Base-by-base conservation (phyloP, 1,284 basidiomycete genomes). In the Pisolithus thermaeus region DNA sequence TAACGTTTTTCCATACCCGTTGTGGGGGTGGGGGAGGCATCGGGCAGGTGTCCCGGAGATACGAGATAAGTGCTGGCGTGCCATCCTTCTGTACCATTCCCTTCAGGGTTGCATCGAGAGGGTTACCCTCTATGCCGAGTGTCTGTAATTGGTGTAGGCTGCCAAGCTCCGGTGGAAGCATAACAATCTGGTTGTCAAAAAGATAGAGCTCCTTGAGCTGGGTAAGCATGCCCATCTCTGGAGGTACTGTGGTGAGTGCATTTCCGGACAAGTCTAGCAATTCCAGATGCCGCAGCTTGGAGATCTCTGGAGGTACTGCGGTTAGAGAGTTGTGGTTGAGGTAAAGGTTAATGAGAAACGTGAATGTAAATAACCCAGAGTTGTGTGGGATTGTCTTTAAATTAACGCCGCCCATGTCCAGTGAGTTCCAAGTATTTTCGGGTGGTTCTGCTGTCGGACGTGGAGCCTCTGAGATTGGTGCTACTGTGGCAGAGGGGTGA, bases 351-450 rank as follows among this genome's bases (percentile, higher is more conserved):
- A 90, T 91, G 57, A 99, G 84, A 74, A 92, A 93, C 16, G 80
- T 80, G 75, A 97, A 98, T n/a, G 84, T 78, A 75, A 98, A 99
- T 35, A 97, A 77, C 55, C 87, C 89, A 46, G 90, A 85, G 12
- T 82, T 83, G 11, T 82, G 72, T 27, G 94, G 90, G 47, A 99
- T 77, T 59, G 90, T 93, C 78, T 96, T 96, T 66, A 99, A 83
- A 57, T 85, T 83, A 55, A 97, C 86, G 4, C 96, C 96, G 52
- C 97, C 96, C 83, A 99, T 93, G 71, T 99, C 96, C 53, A 99
- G 76, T 12, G 92, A 92, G 27, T 77, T 88, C 95, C 96, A 99
- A 1, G 83, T 82, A 67, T 82, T 87, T 61, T 81, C 78, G 44
- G 82, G 80, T 12, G 81, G 79, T 55, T 77, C 78, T 37, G 75